These are phyloP conservation scores for Chalaropsis thielavioides DNA, from an alignment of 2,329 filamentous ascomycete genomes.

Conservation along the genomic window DNA sequence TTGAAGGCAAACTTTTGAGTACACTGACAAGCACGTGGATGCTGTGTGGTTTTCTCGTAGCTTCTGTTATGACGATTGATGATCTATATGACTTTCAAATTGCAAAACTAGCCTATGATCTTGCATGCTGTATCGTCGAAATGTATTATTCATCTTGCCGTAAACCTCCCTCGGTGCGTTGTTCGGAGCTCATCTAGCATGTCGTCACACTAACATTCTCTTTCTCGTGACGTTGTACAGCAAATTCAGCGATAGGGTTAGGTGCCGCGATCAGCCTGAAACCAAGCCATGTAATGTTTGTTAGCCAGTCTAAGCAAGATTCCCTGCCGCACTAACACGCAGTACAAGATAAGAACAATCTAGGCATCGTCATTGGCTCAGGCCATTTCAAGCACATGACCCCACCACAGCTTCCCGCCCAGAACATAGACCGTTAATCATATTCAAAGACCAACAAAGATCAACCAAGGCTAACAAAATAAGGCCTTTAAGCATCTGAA, in stretches of 20 bases:
- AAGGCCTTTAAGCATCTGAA: background rate
- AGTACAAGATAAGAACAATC: background rate
- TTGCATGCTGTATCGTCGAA: no score
- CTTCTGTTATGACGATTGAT: background rate
- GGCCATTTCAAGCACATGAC: background rate
- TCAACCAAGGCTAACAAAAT: background rate
- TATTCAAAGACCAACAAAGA: background rate
- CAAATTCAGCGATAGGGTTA: background rate
- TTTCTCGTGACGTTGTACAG: no score
- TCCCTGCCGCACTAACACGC: background rate
- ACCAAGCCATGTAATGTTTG: background rate
- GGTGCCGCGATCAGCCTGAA: background rate
- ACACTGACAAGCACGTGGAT: background rate
- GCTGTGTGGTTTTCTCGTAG: background rate
- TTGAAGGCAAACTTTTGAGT: conserved; percentile 8
- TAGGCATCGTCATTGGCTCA: background rate
- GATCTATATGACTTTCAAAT: background rate
- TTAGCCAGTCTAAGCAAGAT: background rate
- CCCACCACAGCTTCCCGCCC: background rate
- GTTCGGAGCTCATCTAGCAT: no score
- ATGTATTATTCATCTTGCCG: no score
- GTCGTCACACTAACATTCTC: no score
- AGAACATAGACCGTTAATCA: background rate
- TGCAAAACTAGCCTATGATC: background rate
- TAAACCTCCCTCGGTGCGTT: no score